Percentiles rank a stretch among this genome's conserved stretches.
Conservation (phyloP, 2,329 filamentous ascomycete species). For the Arthrobotrys entomopaga region DNA sequence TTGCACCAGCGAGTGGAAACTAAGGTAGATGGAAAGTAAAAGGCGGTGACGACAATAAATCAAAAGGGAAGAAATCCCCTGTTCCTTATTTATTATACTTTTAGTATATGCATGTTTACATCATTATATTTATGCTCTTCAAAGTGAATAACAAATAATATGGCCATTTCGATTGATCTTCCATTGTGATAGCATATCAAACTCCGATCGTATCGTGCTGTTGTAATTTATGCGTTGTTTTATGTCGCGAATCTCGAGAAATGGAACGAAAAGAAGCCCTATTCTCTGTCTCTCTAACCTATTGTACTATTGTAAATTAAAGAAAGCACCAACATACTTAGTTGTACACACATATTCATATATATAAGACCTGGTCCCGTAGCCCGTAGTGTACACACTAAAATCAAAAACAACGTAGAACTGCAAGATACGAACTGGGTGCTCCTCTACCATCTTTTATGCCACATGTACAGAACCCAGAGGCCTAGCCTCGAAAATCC, state of each 20-base stretch:
- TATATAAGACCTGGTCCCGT: not conserved
- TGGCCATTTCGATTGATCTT: too few species aligned
- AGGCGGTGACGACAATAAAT: not conserved
- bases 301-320: not conserved
- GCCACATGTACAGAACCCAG: too few species aligned
- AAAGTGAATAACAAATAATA: not conserved
- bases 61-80: not conserved
- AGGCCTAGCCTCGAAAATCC: too few species aligned
- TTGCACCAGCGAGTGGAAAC: too few species aligned
- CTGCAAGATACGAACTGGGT: too few species aligned
- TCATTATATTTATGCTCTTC: not conserved
- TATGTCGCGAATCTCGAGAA: not conserved
- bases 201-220: too few species aligned
- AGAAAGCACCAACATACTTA: not conserved
- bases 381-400: slow-evolving; percentile 10
- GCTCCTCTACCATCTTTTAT: too few species aligned
- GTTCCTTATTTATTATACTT: too few species aligned
- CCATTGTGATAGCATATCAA: too few species aligned
- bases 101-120: not conserved
- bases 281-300: too few species aligned
- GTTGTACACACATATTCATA: not conserved
- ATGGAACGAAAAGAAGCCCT: too few species aligned
- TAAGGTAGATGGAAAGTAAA: not conserved
- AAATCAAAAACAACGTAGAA: not conserved
- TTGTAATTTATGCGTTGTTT: slow-evolving; percentile 42